These are phyloP conservation scores for Spiraea crenata DNA, from an alignment of 331 rosid genomes.

Conservation along the genomic window DNA sequence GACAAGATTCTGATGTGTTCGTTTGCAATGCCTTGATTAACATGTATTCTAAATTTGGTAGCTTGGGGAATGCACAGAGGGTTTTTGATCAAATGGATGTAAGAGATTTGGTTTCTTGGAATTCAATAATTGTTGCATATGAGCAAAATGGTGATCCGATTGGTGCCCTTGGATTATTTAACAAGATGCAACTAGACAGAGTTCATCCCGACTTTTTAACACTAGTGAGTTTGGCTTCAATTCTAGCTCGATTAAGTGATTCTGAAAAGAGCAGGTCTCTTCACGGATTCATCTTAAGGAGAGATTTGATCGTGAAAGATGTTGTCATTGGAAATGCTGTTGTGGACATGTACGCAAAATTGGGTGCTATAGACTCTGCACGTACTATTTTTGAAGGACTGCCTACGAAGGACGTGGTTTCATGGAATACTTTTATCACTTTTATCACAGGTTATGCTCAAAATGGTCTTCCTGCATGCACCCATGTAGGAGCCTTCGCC, in stretches of 20 bases:
- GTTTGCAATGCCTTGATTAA: constrained; percentile 48
- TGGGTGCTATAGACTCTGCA: constrained; percentile 37
- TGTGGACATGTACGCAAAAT: constrained; percentile 49
- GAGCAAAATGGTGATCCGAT: constrained; percentile 31
- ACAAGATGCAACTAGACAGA: constrained; percentile 26
- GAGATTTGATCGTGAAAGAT: constrained; percentile 36
- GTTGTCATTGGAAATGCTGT: constrained; percentile 44
- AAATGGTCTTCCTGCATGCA: constrained; percentile 49
- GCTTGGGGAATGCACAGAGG: constrained; percentile 30
- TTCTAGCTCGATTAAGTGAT: constrained; percentile 38
- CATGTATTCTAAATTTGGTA: constrained; percentile 50
- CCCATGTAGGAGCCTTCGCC: too few species aligned
- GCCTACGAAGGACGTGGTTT: constrained; percentile 34
- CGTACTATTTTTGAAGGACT: constrained; percentile 35
- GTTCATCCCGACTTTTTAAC: constrained; percentile 38
- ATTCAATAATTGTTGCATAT: too few species aligned
- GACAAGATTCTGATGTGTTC: constrained; percentile 36
- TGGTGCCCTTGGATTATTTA: constrained; percentile 34
- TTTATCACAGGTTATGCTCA: constrained; percentile 47
- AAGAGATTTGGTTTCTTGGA: too few species aligned
- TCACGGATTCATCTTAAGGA: constrained; percentile 41
- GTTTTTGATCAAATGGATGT: constrained; percentile 35
- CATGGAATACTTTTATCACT: constrained; percentile 52
- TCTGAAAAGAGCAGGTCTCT: constrained; percentile 26
- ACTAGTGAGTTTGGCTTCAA: constrained; percentile 44